Base-by-base conservation (phyloP, 176 grass and related monocot genomes). In the Musa beccarii region DNA sequence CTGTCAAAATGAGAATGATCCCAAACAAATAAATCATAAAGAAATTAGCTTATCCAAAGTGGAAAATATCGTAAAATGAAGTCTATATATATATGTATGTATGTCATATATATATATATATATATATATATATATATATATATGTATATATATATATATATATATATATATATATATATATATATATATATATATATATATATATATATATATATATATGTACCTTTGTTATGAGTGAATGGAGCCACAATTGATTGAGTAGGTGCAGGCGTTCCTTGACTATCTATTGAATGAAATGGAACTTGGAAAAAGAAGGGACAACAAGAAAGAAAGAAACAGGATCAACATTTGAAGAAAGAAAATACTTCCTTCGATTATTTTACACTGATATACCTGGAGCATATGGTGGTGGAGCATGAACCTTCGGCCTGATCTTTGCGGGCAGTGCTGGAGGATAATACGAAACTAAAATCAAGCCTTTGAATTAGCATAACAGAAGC, bases 1-100 rank as follows among this genome's bases (percentile, higher is more conserved):
- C 91, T 99, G 78, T 34, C 53, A 59, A 49, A 53, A 96, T 80
- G 79, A 69, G 19, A 63, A 68, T 76, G 29, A 68, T 79, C 73
- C 34, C 76, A 78, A 20, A 16, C 3, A 83, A 49, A 82, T 76
- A 52, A 77, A 74, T 57, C 61, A 79, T 57, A 14, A 73, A 62
- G 11, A 77, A 74, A 71, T 13, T 52, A 71, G 72, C 11, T 11
- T 73, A 8, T 72, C 63, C 51, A 73, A 56, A 78, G 29, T 34
- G 26, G 66, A 76, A 16, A 76, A 54, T 74, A 16, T 64, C 57
- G 21, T 78, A 74, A 69, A 74, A 69, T 10, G 54, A 61, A 64
- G 24, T 22, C 43, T 22, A 34, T 34, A 34, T 34, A 34, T 34
- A 34, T 4, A 34, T 34, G 0, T 34, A 34, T 4, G 0, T 34